A percentile compares a stretch with the other conserved stretches of the same genome.
phyloP scores from a whole-genome alignment of 805 yeast genomes.

The Saccharomyces mikatae region DNA sequence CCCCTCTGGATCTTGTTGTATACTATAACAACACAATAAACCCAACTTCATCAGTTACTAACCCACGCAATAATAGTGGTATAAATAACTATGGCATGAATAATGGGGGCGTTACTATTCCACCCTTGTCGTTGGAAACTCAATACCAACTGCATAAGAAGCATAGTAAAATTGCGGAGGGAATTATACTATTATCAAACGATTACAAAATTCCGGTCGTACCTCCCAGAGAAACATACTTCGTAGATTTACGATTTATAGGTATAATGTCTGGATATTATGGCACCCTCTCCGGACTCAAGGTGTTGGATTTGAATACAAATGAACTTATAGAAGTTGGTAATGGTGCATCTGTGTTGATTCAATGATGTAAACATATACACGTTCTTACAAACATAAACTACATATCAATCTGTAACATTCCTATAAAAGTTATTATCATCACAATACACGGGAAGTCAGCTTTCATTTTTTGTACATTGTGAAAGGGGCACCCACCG shows the following conservation, averaged over 20 bases:
- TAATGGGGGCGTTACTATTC: conserved; percentile 1
- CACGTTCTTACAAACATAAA: neutral
- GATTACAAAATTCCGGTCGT: conserved; percentile 28
- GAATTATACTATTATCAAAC: conserved; percentile 27
- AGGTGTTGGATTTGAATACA: conserved; percentile 25
- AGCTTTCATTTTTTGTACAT: neutral
- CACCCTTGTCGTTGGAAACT: conserved; percentile 15
- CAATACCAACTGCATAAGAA: conserved; percentile 21
- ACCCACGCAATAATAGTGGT: neutral
- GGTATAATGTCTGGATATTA: conserved; percentile 27
- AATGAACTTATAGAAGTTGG: conserved; percentile 28
- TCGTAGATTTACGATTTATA: conserved; percentile 23
- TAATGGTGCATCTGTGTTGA: conserved; percentile 18
- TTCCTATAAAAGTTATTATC: neutral
- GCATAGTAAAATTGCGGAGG: conserved; percentile 20
- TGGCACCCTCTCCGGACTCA: conserved; percentile 25
- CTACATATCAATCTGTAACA: neutral
- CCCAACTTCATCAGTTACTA: conserved; percentile 1
- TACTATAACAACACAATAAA: conserved; percentile 20
- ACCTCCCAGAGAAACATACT: conserved; percentile 22
- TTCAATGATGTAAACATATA: conserved; percentile 10
- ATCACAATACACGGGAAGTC: neutral
- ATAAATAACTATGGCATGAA: conserved; percentile 1
- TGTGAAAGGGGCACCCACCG: neutral
- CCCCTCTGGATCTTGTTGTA: conserved; percentile 22